phyloP scores from a whole-genome alignment of 192 early-diverging fungal genomes.

The Ramicandelaber brevisporus region DNA sequence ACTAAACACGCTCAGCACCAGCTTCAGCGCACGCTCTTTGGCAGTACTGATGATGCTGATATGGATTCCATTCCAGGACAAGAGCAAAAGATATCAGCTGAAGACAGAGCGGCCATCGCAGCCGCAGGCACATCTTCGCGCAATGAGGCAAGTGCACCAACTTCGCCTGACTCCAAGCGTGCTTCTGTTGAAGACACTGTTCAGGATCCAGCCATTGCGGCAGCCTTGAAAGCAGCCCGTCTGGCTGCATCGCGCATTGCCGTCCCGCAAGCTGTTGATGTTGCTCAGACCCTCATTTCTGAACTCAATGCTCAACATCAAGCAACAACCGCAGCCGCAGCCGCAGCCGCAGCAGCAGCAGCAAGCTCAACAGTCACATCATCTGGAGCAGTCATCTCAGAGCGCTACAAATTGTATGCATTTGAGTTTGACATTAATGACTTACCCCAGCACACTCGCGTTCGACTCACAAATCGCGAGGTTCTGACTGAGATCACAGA shows the following conservation, averaged over 20 bases:
- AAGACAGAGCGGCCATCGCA: slow-evolving; percentile 14
- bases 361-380: slow-evolving; percentile 1
- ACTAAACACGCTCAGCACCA: slow-evolving; percentile 72
- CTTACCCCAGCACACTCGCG: slow-evolving; percentile 82
- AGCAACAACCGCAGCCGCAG: slow-evolving; percentile 6
- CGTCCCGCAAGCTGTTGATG: slow-evolving; percentile 16
- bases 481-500: slow-evolving; percentile 83
- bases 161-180: slow-evolving; percentile 12
- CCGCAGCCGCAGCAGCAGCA: not conserved
- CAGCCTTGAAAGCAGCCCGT: slow-evolving; percentile 22
- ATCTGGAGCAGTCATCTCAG: slow-evolving; percentile 3
- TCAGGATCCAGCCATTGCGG: slow-evolving; percentile 5
- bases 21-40: slow-evolving; percentile 70
- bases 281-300: slow-evolving; percentile 26
- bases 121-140: slow-evolving; percentile 3
- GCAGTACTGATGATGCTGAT: slow-evolving; percentile 29
- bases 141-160: slow-evolving; percentile 11
- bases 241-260: slow-evolving; percentile 25
- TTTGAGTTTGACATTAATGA: slow-evolving; percentile 92
- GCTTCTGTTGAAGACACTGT: slow-evolving; percentile 1
- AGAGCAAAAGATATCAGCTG: slow-evolving; percentile 27
- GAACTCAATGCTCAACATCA: slow-evolving; percentile 23
- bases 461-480: slow-evolving; percentile 89
- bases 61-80: slow-evolving; percentile 32
- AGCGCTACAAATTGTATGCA: slow-evolving; percentile 7